Evolutionary conservation across 371 early-diverging fungal genomes (phyloP), one percentile per base, ranked within the genome.

Genomic region (Mucor ambiguus): DNA sequence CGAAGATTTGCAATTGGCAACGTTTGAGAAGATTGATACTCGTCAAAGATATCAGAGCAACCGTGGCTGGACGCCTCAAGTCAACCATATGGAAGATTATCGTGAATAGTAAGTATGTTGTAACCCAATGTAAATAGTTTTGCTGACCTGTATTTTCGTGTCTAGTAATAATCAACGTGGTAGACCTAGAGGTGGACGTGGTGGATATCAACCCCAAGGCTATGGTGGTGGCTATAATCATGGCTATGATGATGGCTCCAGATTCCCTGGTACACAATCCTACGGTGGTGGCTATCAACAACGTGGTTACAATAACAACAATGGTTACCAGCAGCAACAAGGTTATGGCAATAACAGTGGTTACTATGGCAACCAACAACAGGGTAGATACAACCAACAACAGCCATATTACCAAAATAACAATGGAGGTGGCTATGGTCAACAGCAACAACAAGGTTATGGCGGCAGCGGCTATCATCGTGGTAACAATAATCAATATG

Each of bases 1-100:
- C 29, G 86, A 87, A 43, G 90, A 90, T 74, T 59, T 85, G 18
- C 82, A 84, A 37, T 67, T 71, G 57, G 86, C 87, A 26, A 84
- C 80, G 3, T 82, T 82, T 70, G 83, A 82, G 60, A 82, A 80
- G 44, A 68, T 70, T 48, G 73, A 78, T 20, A 67, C 46, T 48
- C 69, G 71, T 24, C 73, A 72, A 28, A 63, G 71, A 22, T 61
- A 71, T 38, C 35, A 73, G 10, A 52, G 63, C 20, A 76, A 75
- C 22, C 75, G 75, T 52, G 77, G 81, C 5, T 81, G 77, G 77
- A 74, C 74, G 10, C 68, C 81, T 29, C 82, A 82, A 58, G 61
- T 79, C n/a, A 75, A 82, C 6, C 82, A 82, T 48, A 59, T 79
- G 67, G 77, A 79, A 62, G 78, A 82, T 55, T 79, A 79, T 55